phyloP scores from a whole-genome alignment of 1,284 basidiomycete species.

The Leccinum pachyderme region DNA sequence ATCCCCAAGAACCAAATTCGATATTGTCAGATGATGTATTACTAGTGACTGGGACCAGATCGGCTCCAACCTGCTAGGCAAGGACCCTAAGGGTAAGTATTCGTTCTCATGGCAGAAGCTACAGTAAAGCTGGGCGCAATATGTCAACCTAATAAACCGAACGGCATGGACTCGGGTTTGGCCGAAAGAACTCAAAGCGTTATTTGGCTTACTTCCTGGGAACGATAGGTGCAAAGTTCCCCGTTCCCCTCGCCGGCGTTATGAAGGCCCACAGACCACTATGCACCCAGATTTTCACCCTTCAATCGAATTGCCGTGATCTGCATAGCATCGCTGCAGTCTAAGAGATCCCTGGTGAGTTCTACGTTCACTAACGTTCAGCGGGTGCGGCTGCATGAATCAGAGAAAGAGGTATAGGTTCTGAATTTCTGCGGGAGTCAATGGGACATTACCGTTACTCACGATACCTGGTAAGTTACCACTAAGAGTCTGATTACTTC shows the following conservation, averaged over 20 bases:
- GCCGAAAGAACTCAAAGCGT: neutral
- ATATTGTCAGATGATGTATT: neutral
- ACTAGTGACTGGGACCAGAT: neutral
- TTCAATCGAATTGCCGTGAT: neutral
- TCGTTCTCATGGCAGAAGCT: neutral
- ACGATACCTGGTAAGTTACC: neutral
- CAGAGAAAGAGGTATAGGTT: neutral
- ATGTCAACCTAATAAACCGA: neutral
- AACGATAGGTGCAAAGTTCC: no score
- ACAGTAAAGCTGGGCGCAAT: neutral
- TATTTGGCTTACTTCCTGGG: no score
- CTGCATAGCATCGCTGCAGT: neutral
- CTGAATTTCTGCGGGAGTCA: neutral
- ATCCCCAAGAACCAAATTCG: neutral
- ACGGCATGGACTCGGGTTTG: neutral
- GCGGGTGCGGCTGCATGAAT: neutral
- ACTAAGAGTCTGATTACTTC: neutral
- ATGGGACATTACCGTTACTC: neutral
- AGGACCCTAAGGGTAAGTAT: neutral
- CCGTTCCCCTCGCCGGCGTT: no score
- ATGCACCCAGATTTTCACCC: neutral
- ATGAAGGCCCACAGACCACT: neutral
- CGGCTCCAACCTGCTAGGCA: neutral
- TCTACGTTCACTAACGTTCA: neutral
- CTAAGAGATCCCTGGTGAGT: neutral